These are phyloP conservation scores for Puccinia hordei DNA, from an alignment of 1,284 basidiomycete genomes.

Conservation along the genomic window DNA sequence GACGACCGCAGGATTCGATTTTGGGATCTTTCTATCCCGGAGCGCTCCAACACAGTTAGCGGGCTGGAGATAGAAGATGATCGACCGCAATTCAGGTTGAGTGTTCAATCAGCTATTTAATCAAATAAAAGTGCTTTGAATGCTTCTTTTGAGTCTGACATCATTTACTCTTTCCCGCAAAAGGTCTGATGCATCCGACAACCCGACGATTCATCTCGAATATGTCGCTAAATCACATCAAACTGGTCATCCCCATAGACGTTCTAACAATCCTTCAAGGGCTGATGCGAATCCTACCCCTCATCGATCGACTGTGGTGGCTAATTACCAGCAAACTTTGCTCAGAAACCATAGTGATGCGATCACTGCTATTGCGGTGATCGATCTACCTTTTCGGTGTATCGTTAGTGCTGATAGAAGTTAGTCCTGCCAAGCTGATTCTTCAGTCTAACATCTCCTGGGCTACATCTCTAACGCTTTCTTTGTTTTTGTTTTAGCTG, in stretches of 20 bases:
- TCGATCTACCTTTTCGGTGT: constrained; percentile 83
- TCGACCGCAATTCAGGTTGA: constrained; percentile 70
- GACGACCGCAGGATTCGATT: constrained; percentile 77
- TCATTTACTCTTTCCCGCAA: not conserved
- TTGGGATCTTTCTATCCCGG: constrained; percentile 73
- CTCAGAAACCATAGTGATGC: constrained; percentile 79
- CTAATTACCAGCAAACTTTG: constrained; percentile 74
- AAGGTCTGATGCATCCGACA: constrained; percentile 48
- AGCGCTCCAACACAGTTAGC: constrained; percentile 72
- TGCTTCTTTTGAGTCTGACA: not conserved
- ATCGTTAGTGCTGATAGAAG: constrained; percentile 75
- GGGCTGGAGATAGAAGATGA: constrained; percentile 71
- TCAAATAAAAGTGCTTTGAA: not conserved
- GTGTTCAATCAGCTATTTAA: constrained; percentile 5
- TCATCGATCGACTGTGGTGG: constrained; percentile 75
- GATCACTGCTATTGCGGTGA: constrained; percentile 74
- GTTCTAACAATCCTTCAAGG: constrained; percentile 29
- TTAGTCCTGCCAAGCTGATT: constrained; percentile 12
- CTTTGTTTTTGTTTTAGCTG: constrained; percentile 4
- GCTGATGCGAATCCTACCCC: constrained; percentile 39
- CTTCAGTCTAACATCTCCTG: no score
- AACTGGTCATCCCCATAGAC: constrained; percentile 47
- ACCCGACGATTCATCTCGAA: constrained; percentile 50
- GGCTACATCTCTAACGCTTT: not conserved
- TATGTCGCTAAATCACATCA: constrained; percentile 22